Percentiles rank a stretch among this genome's conserved stretches.
phyloP scores from a whole-genome alignment of 2,329 filamentous ascomycete species.

The Penicillium glabrum region DNA sequence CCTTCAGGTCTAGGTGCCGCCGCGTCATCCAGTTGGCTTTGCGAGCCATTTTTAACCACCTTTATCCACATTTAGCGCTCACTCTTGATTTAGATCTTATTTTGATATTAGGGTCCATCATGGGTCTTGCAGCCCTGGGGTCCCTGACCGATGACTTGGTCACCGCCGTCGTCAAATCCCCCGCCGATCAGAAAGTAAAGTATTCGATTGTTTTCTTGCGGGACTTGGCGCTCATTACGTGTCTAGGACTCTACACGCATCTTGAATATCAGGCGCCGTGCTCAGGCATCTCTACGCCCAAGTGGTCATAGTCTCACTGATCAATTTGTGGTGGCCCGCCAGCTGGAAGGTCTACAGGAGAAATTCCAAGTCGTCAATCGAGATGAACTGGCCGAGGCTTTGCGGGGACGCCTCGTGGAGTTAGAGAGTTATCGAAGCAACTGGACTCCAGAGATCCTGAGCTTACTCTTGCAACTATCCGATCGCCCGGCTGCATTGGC shows the following conservation, averaged over 20 bases:
- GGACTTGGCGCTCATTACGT: conserved; percentile 8
- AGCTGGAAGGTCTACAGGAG: conserved; percentile 74
- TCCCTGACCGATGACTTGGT: conserved; percentile 71
- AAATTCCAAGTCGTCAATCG: conserved; percentile 79
- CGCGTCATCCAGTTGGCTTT: conserved; percentile 12
- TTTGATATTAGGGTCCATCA: conserved; percentile 35
- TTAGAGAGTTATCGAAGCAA: conserved; percentile 57
- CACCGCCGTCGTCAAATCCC: conserved; percentile 58
- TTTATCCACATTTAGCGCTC: neutral
- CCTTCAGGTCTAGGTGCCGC: conserved; percentile 26
- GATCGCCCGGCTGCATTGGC: conserved; percentile 74
- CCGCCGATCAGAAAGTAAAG: conserved; percentile 48
- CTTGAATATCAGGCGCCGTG: conserved; percentile 30
- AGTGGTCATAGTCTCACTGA: conserved; percentile 65
- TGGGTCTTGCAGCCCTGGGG: conserved; percentile 70
- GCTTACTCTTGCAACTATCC: conserved; percentile 76
- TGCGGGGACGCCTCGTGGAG: conserved; percentile 59
- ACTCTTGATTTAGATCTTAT: neutral
- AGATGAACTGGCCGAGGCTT: conserved; percentile 73
- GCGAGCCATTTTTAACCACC: neutral
- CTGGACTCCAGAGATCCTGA: conserved; percentile 77
- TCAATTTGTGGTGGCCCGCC: conserved; percentile 68
- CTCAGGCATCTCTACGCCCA: conserved; percentile 35
- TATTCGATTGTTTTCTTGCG: neutral
- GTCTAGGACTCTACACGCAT: conserved; percentile 30